phyloP scores from a whole-genome alignment of 129 eudicot species.

The Saposhnikovia divaricata region DNA sequence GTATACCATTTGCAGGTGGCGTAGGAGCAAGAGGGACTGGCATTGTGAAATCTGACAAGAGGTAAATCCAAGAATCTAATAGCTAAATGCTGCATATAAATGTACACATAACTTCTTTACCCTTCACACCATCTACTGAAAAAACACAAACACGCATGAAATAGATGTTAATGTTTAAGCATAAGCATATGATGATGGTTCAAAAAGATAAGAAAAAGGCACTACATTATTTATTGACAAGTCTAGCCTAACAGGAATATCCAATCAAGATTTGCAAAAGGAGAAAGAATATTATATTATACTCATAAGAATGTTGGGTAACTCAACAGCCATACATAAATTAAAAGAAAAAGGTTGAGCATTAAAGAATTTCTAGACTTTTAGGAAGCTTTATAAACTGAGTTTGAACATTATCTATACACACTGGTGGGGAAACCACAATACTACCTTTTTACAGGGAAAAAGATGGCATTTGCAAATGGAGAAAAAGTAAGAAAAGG shows the following conservation, averaged over 20 bases:
- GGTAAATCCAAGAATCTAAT: slow-evolving; percentile 21
- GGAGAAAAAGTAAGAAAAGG: slow-evolving; percentile 10
- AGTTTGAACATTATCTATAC: slow-evolving; percentile 27
- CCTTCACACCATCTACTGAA: slow-evolving; percentile 23
- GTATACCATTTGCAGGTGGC: slow-evolving; percentile 60
- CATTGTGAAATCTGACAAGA: slow-evolving; percentile 42
- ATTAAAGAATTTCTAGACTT: slow-evolving; percentile 11
- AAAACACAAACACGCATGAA: slow-evolving; percentile 15
- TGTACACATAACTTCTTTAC: slow-evolving; percentile 14
- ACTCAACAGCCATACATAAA: background rate
- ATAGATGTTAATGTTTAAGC: background rate
- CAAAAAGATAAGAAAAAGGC: slow-evolving; percentile 5
- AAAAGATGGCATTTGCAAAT: slow-evolving; percentile 2
- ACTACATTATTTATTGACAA: background rate
- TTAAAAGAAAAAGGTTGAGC: background rate
- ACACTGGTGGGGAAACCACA: slow-evolving; percentile 34
- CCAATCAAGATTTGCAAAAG: background rate
- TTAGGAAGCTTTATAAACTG: slow-evolving; percentile 15
- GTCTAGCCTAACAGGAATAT: background rate
- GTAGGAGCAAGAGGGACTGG: slow-evolving; percentile 85
- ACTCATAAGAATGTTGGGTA: background rate
- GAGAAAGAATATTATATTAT: background rate
- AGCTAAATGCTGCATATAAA: slow-evolving; percentile 23
- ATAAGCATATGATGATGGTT: slow-evolving; percentile 5
- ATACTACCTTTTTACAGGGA: slow-evolving; percentile 32